Conservation (phyloP, 2,329 filamentous ascomycete genomes). For the Ophiostoma tasmaniense region DNA sequence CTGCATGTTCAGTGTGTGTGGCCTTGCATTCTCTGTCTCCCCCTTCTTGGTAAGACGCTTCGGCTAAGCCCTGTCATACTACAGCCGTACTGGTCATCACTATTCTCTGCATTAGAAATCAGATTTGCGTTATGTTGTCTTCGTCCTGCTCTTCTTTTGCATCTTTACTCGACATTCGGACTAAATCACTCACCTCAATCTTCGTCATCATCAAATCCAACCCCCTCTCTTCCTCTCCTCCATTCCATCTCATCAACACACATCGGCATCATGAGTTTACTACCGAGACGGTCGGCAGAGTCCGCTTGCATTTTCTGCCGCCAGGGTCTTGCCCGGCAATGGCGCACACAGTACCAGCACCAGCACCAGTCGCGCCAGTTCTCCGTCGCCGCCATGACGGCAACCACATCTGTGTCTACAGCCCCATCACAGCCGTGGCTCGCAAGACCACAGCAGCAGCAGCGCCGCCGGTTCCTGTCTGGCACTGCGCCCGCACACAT, state of each 20-base stretch:
- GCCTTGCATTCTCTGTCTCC: conserved; percentile 11
- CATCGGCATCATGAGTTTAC: conserved; percentile 32
- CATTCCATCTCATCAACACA: too few species aligned
- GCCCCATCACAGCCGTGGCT: conserved; percentile 24
- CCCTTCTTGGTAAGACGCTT: not conserved
- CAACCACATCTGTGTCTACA: conserved; percentile 24
- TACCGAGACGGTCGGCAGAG: conserved; percentile 29
- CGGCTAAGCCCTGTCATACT: not conserved
- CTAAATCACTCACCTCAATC: not conserved
- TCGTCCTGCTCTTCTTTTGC: not conserved
- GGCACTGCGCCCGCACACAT: conserved; percentile 39
- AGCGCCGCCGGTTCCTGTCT: conserved; percentile 32
- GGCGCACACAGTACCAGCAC: conserved; percentile 30
- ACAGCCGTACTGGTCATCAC: not conserved
- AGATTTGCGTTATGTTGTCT: not conserved
- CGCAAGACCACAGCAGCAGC: conserved; percentile 27
- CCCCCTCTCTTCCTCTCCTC: not conserved
- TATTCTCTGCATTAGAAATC: conserved; percentile 5
- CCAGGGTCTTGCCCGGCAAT: conserved; percentile 32
- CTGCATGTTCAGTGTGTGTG: too few species aligned
- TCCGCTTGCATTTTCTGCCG: conserved; percentile 34
- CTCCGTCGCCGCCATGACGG: conserved; percentile 18
- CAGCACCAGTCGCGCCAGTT: conserved; percentile 23
- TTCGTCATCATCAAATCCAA: not conserved
- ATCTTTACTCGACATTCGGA: not conserved